Conservation (phyloP, 2,329 filamentous ascomycete species). For the Stachybotrys chlorohalonatus region DNA sequence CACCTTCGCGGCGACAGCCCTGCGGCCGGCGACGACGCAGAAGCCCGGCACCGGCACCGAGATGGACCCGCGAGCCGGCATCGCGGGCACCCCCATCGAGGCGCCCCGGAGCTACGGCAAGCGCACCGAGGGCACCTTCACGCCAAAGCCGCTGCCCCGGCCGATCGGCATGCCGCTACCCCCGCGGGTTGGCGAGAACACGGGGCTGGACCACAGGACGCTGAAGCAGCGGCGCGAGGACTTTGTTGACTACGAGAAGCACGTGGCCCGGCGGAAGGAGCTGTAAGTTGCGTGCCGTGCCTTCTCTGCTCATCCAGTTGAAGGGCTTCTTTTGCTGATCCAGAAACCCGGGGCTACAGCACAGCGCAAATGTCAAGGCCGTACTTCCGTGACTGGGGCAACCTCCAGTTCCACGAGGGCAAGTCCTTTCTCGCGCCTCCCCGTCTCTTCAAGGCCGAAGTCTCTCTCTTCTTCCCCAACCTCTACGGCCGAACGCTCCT, state of each 20-base stretch:
- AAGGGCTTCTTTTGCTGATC: too few relatives aligned
- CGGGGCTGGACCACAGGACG: slow-evolving; percentile 61
- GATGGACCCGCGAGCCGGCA: slow-evolving; percentile 25
- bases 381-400: slow-evolving; percentile 94
- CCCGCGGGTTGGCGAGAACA: slow-evolving; percentile 72
- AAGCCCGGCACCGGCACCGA: slow-evolving; percentile 26
- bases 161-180: slow-evolving; percentile 76
- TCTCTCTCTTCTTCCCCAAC: slow-evolving; percentile 90
- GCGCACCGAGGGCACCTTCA: slow-evolving; percentile 41
- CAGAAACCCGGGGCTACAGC: slow-evolving; percentile 25
- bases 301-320: too few relatives aligned
- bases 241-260: slow-evolving; percentile 78
- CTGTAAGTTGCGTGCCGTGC: slow-evolving; percentile 42
- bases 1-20: slow-evolving; percentile 35
- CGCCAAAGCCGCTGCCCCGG: slow-evolving; percentile 50
- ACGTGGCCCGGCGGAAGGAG: slow-evolving; percentile 65
- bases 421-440: slow-evolving; percentile 87
- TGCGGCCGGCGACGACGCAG: slow-evolving; percentile 16
- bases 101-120: slow-evolving; percentile 53
- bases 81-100: slow-evolving; percentile 40
- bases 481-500: slow-evolving; percentile 70
- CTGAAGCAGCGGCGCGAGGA: slow-evolving; percentile 64
- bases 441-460: slow-evolving; percentile 72
- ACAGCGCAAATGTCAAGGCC: slow-evolving; percentile 71
- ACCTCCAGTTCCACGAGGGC: slow-evolving; percentile 72